Conservation (phyloP, 768 basidiomycete species). For the Termitomyces sp. region DNA sequence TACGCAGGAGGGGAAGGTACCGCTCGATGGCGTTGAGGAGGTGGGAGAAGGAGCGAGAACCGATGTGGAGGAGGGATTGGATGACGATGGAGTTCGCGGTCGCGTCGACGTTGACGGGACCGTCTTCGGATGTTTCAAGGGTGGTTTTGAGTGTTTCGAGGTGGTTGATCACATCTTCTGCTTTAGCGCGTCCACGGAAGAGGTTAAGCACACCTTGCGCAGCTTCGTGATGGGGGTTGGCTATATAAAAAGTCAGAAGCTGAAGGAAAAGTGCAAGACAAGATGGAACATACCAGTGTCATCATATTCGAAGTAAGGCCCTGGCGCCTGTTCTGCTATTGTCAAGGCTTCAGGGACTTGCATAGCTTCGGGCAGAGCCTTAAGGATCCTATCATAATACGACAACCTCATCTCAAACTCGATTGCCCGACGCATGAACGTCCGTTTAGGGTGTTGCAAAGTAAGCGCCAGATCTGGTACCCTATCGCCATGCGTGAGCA, state of each 20-base stretch:
- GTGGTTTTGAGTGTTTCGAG: constrained; percentile 68
- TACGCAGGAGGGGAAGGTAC: constrained; percentile 76
- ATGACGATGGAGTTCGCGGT: constrained; percentile 76
- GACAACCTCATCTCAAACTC: constrained; percentile 90
- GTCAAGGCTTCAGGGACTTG: constrained; percentile 60
- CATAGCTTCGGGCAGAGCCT: constrained; percentile 84
- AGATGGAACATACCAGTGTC: constrained; percentile 55
- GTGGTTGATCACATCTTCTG: constrained; percentile 76
- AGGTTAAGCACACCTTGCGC: constrained; percentile 77
- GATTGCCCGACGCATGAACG: constrained; percentile 83
- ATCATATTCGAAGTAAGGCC: constrained; percentile 81
- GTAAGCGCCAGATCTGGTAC: constrained; percentile 76
- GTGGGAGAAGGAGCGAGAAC: constrained; percentile 95
- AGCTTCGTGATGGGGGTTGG: constrained; percentile 75
- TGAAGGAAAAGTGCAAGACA: background rate
- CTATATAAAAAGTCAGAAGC: constrained; percentile 35
- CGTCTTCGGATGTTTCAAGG: constrained; percentile 59
- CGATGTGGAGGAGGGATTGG: constrained; percentile 88
- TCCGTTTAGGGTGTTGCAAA: constrained; percentile 79
- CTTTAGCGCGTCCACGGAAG: constrained; percentile 77
- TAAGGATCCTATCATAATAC: constrained; percentile 89
- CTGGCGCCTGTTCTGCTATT: constrained; percentile 71
- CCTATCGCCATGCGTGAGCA: constrained; percentile 44
- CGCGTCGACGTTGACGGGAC: constrained; percentile 58
- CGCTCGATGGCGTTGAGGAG: constrained; percentile 97